Percentiles rank a stretch among this genome's conserved stretches.
These are phyloP conservation scores for Rhodomyrtus tomentosa DNA, from an alignment of 345 rosid species.

Conservation along the genomic window DNA sequence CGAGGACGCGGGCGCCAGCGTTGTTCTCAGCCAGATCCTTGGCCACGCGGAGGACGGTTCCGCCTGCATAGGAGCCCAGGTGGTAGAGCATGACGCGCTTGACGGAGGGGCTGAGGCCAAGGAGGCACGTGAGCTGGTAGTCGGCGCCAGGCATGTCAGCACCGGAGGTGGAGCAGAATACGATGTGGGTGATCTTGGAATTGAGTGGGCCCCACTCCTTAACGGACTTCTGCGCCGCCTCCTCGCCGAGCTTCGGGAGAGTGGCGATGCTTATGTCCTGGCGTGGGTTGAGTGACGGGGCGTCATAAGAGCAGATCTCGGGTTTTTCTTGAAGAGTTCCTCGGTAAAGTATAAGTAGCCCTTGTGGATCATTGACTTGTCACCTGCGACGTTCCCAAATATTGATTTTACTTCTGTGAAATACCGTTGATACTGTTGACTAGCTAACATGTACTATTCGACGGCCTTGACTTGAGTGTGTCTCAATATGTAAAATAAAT, in stretches of 20 bases:
- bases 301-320: background rate
- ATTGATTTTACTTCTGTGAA: background rate
- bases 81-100: background rate
- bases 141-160: background rate
- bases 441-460: no score
- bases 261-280: background rate
- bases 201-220: constrained; percentile 4
- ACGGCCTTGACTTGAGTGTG: background rate
- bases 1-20: background rate
- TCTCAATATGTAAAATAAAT: background rate
- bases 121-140: background rate
- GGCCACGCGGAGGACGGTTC: background rate
- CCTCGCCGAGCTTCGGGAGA: background rate
- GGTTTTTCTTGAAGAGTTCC: background rate
- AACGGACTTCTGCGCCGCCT: background rate
- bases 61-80: background rate
- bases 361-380: constrained; percentile 1
- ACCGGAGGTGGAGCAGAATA: background rate
- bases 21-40: background rate
- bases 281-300: background rate
- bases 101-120: background rate
- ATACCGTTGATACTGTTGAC: background rate
- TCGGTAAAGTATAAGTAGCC: background rate
- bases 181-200: constrained; percentile 7
- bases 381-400: background rate